phyloP scores from a whole-genome alignment of 306 rosid species.

The Glycyrrhiza uralensis region DNA sequence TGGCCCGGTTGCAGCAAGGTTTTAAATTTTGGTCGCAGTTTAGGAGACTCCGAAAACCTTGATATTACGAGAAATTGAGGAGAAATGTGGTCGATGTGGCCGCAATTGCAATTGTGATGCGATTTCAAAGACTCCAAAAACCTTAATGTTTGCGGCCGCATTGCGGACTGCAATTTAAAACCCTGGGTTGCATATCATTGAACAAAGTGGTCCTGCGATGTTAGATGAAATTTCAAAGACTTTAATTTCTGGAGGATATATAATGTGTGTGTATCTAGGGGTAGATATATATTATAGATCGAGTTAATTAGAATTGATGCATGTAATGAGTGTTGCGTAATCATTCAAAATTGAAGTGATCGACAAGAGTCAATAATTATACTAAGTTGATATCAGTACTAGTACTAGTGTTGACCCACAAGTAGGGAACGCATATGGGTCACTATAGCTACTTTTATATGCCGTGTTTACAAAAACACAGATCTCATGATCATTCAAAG shows the following conservation, averaged over 20 bases:
- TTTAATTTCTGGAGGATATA: not conserved
- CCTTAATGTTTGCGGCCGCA: too few species aligned
- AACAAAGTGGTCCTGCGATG: constrained; percentile 20
- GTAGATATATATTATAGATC: not conserved
- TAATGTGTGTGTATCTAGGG: not conserved
- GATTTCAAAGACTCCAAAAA: too few species aligned
- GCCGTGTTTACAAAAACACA: constrained; percentile 30
- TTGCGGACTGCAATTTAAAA: too few species aligned
- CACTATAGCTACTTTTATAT: constrained; percentile 26
- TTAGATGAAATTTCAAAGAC: not conserved
- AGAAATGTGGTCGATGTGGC: too few species aligned
- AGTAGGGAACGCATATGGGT: constrained; percentile 39
- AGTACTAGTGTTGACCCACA: constrained; percentile 42
- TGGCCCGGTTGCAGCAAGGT: too few species aligned
- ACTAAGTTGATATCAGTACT: constrained; percentile 28
- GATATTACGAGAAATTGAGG: too few species aligned
- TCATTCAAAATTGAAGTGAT: constrained; percentile 30
- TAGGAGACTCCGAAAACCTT: too few species aligned
- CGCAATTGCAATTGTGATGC: too few species aligned
- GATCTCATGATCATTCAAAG: constrained; percentile 39
- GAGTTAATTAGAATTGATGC: constrained; percentile 6
- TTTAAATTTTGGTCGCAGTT: too few species aligned
- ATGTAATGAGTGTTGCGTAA: constrained; percentile 19
- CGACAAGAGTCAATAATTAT: constrained; percentile 34
- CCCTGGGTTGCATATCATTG: not conserved